Evolutionary conservation across 305 asterid genomes (phyloP), one percentile per base, ranked within the genome.

Genomic region (Fraxinus baroniana): DNA sequence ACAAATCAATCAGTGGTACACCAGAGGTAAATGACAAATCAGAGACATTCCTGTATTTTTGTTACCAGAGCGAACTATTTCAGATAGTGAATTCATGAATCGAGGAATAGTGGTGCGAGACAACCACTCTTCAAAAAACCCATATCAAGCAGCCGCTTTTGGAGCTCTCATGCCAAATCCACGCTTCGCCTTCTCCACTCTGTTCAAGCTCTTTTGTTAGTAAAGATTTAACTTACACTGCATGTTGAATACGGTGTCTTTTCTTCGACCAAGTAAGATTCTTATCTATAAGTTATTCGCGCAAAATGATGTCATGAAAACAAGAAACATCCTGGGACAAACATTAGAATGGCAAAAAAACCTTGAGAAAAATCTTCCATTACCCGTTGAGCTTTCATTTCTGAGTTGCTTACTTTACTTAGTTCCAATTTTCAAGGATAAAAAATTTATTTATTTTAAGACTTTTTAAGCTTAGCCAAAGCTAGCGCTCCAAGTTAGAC

Each of bases 131-230:
- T 22, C 20, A 28, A 41, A 15, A 62, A 73, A 79, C 77, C 24
- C 17, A 22, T 24, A 86, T 80, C 79, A 87, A n/a, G 86, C 86
- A 78, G 81, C 90, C 68, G 81, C 86, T 72, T 83, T 91, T 28
- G 97, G 95, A 83, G 83, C 86, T 82, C 82, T 92, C 98, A 95
- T 95, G 81, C 99, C 99, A 49, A 92, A 93, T 33, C 99, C 99
- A 52, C 85, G 97, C 88, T 90, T 94, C 85, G 85, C 82, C 85
- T 82, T 92, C 97, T 95, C 98, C 90, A 95, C 90, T 5, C 99
- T 95, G 94, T 82, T 57, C 71, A 52, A 64, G 32, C 74, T 22
- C 75, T 66, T 74, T 12, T 70, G 88, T 81, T 81, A 80, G 80
- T 46, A 44, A 77, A 37, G 28, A 83, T 75, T 35, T 64, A 81